These are phyloP conservation scores for Jatropha multifida DNA, from an alignment of 441 rosid genomes.

Conservation along the genomic window DNA sequence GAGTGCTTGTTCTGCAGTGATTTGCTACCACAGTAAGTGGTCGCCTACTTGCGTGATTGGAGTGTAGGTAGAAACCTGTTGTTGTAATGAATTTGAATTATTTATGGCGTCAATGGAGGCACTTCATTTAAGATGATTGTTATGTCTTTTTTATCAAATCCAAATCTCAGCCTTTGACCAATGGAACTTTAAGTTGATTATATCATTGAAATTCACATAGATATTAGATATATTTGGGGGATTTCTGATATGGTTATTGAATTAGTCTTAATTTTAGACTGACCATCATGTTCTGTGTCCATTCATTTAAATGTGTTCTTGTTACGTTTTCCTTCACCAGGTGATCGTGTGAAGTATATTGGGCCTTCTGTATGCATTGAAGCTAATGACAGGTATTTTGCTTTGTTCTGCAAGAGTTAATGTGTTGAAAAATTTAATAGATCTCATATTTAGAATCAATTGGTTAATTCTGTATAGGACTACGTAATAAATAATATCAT, in stretches of 20 bases:
- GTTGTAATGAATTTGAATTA: not conserved
- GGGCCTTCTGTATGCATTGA: slow-evolving; percentile 57
- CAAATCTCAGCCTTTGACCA: not conserved
- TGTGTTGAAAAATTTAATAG: not conserved
- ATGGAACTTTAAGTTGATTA: slow-evolving; percentile 2
- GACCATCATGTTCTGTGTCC: slow-evolving; percentile 3
- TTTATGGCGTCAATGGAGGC: not conserved
- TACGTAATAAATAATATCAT: not conserved
- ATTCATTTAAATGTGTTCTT: slow-evolving; percentile 4
- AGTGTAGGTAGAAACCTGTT: not conserved
- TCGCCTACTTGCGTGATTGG: slow-evolving; percentile 4
- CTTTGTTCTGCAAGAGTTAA: not conserved
- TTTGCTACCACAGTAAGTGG: not conserved
- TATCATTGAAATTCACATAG: not conserved
- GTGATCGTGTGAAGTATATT: slow-evolving; percentile 82
- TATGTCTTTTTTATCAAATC: slow-evolving; percentile 1
- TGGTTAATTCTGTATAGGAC: not conserved
- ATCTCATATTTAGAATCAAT: not conserved
- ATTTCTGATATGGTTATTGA: not conserved
- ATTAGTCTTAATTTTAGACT: not conserved
- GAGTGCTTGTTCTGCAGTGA: not conserved
- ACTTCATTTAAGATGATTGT: not conserved
- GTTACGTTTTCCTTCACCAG: slow-evolving; percentile 36
- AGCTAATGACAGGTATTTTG: slow-evolving; percentile 63
- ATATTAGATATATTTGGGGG: not conserved